A percentile compares a stretch with the other conserved stretches of the same genome.
Conservation (phyloP, 108 stramenopile genomes). For the Schizochytrium sp. region DNA sequence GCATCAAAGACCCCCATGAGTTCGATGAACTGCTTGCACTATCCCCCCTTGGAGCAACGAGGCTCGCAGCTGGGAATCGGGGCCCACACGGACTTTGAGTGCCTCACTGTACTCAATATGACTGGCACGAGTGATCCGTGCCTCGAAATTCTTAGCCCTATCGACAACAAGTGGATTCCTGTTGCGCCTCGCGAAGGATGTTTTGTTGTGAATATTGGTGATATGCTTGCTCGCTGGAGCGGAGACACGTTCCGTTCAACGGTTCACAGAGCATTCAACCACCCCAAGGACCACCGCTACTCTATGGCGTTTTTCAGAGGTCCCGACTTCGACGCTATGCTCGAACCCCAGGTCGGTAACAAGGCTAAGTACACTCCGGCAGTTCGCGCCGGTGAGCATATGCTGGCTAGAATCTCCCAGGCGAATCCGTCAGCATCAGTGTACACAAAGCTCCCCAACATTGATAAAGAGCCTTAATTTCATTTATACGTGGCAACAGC, state of each 20-base stretch:
- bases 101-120: background rate
- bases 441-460: no score
- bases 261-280: slow-evolving; percentile 33
- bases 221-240: slow-evolving; percentile 51
- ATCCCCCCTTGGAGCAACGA: slow-evolving; percentile 15
- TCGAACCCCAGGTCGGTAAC: background rate
- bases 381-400: slow-evolving; percentile 28
- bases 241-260: slow-evolving; percentile 37
- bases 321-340: slow-evolving; percentile 27
- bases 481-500: no score
- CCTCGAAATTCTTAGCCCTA: slow-evolving; percentile 16
- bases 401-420: slow-evolving; percentile 19
- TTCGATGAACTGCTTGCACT: slow-evolving; percentile 53
- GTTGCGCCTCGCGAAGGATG: slow-evolving; percentile 47
- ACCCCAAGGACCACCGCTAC: background rate
- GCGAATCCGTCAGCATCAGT: background rate
- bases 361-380: slow-evolving; percentile 3
- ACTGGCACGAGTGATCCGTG: slow-evolving; percentile 34
- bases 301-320: slow-evolving; percentile 46
- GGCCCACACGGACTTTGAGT: slow-evolving; percentile 57
- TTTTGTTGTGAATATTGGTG: slow-evolving; percentile 50
- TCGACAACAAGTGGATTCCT: background rate
- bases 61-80: slow-evolving; percentile 29
- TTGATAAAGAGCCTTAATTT: no score
- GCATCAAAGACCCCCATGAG: slow-evolving; percentile 31